These are phyloP conservation scores for Mytilinidion resinicola DNA, from an alignment of 495 filamentous ascomycete genomes.

Conservation along the genomic window DNA sequence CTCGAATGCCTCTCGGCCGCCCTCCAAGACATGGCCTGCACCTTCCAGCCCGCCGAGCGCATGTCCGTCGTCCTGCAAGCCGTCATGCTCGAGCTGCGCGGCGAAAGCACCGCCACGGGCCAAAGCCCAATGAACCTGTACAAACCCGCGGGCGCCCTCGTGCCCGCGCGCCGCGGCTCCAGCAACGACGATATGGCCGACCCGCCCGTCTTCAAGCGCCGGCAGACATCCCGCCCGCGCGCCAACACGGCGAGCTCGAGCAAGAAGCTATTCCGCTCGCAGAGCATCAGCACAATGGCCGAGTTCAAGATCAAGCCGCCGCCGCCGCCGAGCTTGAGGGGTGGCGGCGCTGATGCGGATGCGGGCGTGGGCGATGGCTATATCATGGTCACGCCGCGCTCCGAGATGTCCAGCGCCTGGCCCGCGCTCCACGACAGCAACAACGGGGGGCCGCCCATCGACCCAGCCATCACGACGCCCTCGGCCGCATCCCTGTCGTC, in stretches of 20 bases:
- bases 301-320: slow-evolving; percentile 20
- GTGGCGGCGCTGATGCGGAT: slow-evolving; percentile 12
- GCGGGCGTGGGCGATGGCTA: slow-evolving; percentile 16
- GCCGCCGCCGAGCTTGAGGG: background rate
- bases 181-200: slow-evolving; percentile 20
- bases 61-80: slow-evolving; percentile 32
- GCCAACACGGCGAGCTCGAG: slow-evolving; percentile 1
- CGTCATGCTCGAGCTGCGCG: slow-evolving; percentile 33
- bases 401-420: slow-evolving; percentile 21
- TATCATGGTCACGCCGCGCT: slow-evolving; percentile 32
- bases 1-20: slow-evolving; percentile 32
- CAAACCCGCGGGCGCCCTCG: slow-evolving; percentile 15
- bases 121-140: slow-evolving; percentile 10
- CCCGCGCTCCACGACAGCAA: background rate
- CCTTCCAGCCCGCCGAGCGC: slow-evolving; percentile 34
- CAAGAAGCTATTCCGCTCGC: slow-evolving; percentile 3
- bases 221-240: slow-evolving; percentile 23
- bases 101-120: slow-evolving; percentile 8
- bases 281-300: slow-evolving; percentile 17
- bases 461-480: slow-evolving; percentile 1
- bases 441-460: background rate
- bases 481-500: slow-evolving; percentile 1
- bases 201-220: slow-evolving; percentile 24
- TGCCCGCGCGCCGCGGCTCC: slow-evolving; percentile 30
- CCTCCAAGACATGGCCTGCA: slow-evolving; percentile 32